A percentile compares a stretch with the other conserved stretches of the same genome.
Conservation (phyloP, 768 basidiomycete species). For the Kwoniella bestiolae region DNA sequence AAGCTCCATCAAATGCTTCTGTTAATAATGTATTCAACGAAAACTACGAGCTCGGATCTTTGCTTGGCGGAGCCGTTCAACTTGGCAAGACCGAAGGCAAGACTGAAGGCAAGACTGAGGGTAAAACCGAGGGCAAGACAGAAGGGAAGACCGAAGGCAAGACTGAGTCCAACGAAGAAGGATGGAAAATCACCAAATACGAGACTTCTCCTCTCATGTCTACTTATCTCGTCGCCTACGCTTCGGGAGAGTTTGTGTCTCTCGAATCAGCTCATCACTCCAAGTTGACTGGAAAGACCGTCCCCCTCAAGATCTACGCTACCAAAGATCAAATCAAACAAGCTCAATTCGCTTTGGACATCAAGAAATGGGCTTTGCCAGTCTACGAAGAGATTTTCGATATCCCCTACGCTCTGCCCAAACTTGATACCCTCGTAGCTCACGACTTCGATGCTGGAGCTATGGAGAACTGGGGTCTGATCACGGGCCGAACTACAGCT, state of each 20-base stretch:
- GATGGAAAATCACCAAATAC: conserved; percentile 84
- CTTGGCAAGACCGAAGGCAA: conserved; percentile 52
- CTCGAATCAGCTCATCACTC: conserved; percentile 77
- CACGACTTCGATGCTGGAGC: conserved; percentile 83
- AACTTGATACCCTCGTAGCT: conserved; percentile 87
- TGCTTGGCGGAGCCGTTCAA: conserved; percentile 29
- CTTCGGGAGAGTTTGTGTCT: conserved; percentile 69
- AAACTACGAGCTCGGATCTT: conserved; percentile 47
- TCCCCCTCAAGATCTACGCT: conserved; percentile 84
- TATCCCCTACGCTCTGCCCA: conserved; percentile 88
- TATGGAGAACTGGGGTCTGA: conserved; percentile 83
- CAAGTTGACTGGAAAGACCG: conserved; percentile 75
- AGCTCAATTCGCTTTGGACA: conserved; percentile 81
- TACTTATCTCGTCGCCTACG: conserved; percentile 84
- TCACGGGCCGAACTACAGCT: conserved; percentile 82
- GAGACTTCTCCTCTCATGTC: conserved; percentile 80
- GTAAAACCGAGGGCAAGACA: conserved; percentile 54
- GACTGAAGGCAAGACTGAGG: conserved; percentile 56
- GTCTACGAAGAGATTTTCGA: conserved; percentile 92
- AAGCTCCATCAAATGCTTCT: conserved; percentile 38
- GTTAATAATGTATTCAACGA: conserved; percentile 46
- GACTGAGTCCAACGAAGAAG: conserved; percentile 37
- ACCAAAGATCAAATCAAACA: conserved; percentile 82
- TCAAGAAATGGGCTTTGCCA: conserved; percentile 77
- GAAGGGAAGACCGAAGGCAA: conserved; percentile 59